phyloP scores from a whole-genome alignment of 148 eudicot genomes.

The Rhododendron vialii region DNA sequence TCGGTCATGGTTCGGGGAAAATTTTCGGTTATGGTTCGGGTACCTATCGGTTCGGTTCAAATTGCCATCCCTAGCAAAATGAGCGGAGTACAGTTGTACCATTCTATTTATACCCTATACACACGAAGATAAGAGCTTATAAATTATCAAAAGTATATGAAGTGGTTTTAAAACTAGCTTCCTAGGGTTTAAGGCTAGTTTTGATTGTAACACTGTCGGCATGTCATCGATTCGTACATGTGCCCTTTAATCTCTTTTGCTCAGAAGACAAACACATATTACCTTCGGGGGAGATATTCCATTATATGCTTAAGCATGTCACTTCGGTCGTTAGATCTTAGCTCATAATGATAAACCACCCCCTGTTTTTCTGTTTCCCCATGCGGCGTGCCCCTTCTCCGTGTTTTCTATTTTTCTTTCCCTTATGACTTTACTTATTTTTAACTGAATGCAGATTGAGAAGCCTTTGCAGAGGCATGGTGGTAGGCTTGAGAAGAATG shows the following conservation, averaged over 20 bases:
- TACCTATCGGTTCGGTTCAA: too few relatives aligned
- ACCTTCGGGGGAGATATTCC: background rate
- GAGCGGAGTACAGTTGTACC: background rate
- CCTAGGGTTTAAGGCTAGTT: background rate
- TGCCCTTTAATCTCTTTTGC: background rate
- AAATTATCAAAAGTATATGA: background rate
- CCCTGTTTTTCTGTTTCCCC: background rate
- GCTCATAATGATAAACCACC: background rate
- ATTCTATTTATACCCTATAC: background rate
- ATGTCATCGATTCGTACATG: background rate
- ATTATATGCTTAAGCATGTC: background rate
- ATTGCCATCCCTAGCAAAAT: background rate
- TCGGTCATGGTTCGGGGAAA: too few relatives aligned
- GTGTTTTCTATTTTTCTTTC: background rate
- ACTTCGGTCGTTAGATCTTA: background rate
- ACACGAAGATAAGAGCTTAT: background rate
- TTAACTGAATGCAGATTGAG: constrained; percentile 46
- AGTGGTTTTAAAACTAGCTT: background rate
- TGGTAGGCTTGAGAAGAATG: constrained; percentile 89
- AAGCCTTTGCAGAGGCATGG: constrained; percentile 96
- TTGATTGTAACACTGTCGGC: background rate
- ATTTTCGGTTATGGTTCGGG: too few relatives aligned
- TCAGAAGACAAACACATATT: background rate
- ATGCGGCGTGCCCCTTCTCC: background rate
- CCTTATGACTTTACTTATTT: background rate